A percentile compares a stretch with the other conserved stretches of the same genome.
phyloP scores from a whole-genome alignment of 192 early-diverging fungal species.

The Radiomyces spectabilis region DNA sequence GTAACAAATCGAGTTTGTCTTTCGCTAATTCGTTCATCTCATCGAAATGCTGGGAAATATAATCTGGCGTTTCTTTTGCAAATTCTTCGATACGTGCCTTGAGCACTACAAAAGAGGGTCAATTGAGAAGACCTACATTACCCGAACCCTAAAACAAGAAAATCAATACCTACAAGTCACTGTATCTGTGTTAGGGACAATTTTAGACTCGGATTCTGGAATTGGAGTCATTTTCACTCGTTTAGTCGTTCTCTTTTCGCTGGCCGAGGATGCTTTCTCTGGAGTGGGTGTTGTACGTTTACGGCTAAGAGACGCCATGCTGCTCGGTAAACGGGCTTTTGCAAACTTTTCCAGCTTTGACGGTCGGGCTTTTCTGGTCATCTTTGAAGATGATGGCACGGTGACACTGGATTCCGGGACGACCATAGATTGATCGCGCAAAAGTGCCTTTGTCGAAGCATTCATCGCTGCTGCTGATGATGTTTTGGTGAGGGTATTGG shows the following conservation, averaged over 20 bases:
- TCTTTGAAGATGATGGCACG: too few species aligned
- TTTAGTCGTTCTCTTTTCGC: neutral
- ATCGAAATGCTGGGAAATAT: neutral
- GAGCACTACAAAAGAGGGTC: neutral
- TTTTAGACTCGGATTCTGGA: too few species aligned
- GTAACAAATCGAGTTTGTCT: neutral
- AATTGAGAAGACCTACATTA: neutral
- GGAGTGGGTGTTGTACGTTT: neutral
- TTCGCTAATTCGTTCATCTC: neutral
- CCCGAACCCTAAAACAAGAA: neutral
- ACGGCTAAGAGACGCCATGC: too few species aligned
- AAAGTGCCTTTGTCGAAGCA: too few species aligned
- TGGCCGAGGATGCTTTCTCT: neutral
- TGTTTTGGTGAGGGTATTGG: too few species aligned
- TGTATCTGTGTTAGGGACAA: neutral
- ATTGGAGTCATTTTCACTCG: too few species aligned
- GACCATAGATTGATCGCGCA: too few species aligned
- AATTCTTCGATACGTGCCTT: neutral
- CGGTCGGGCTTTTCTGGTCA: too few species aligned
- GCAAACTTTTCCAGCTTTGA: too few species aligned
- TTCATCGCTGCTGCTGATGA: too few species aligned
- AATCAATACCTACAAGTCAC: neutral
- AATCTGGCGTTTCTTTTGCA: neutral
- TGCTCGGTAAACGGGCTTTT: too few species aligned
- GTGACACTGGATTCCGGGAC: too few species aligned